Evolutionary conservation across 805 yeast species (phyloP).

Genomic region (Saturnispora mendoncae): DNA sequence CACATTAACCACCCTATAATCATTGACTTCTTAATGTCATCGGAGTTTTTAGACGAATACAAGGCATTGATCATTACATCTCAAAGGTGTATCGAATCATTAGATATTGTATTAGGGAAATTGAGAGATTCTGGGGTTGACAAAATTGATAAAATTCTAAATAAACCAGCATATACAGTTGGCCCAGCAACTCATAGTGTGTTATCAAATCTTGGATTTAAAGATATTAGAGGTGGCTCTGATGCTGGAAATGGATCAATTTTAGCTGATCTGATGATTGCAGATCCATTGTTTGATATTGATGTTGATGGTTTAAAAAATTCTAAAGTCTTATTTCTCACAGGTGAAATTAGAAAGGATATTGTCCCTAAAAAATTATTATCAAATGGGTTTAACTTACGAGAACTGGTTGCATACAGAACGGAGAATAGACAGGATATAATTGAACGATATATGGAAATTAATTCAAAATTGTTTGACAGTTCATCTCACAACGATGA

Average conservation of each 20-base stretch:
- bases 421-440: constrained; percentile 48
- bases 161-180: constrained; percentile 67
- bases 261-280: constrained; percentile 54
- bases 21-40: constrained; percentile 34
- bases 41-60: constrained; percentile 32
- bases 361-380: constrained; percentile 59
- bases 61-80: constrained; percentile 71
- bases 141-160: constrained; percentile 25
- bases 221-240: constrained; percentile 59
- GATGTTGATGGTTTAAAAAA: constrained; percentile 6
- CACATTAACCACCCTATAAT: constrained; percentile 42
- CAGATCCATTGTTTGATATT: constrained; percentile 23
- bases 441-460: constrained; percentile 19
- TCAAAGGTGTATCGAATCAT: constrained; percentile 83
- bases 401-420: constrained; percentile 60
- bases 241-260: constrained; percentile 75
- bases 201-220: constrained; percentile 54
- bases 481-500: constrained; percentile 8
- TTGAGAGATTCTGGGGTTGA: constrained; percentile 16
- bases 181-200: constrained; percentile 80
- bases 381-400: constrained; percentile 35
- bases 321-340: constrained; percentile 54
- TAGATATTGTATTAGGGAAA: constrained; percentile 37
- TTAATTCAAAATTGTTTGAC: constrained; percentile 24
- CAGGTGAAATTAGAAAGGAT: constrained; percentile 81